Conservation (phyloP, 148 eudicot species). For the Rhododendron griersonianum region DNA sequence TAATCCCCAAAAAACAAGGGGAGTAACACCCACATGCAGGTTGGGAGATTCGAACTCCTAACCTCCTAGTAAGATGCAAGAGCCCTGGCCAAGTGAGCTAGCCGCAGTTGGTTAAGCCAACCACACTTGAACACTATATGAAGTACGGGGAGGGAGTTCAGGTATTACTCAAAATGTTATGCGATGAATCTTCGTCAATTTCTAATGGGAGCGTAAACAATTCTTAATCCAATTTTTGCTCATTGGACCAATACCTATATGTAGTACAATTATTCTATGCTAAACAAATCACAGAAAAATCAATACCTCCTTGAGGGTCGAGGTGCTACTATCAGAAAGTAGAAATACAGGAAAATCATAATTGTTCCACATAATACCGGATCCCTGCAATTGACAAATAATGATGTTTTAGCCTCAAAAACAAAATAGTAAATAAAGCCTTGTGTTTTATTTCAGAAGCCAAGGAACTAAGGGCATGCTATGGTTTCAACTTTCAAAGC, state of each 20-base stretch:
- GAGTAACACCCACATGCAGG: neutral
- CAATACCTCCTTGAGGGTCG: constrained; percentile 56
- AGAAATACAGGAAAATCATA: constrained; percentile 82
- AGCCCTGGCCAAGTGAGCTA: neutral
- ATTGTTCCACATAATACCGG: constrained; percentile 73
- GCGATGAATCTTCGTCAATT: neutral
- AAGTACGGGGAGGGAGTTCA: neutral
- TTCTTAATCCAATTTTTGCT: neutral
- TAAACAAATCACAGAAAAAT: neutral
- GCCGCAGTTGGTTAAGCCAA: neutral
- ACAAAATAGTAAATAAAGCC: neutral
- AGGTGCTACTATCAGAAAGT: constrained; percentile 53
- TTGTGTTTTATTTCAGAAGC: neutral
- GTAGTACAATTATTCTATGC: neutral
- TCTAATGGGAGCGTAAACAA: neutral
- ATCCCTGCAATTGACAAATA: constrained; percentile 60
- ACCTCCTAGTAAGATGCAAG: neutral
- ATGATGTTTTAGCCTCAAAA: constrained; percentile 6
- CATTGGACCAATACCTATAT: constrained; percentile 3
- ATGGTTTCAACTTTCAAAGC: neutral
- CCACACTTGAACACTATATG: neutral
- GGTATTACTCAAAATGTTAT: neutral
- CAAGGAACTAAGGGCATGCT: neutral
- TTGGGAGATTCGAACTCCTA: neutral
- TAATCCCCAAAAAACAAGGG: neutral